Conservation (phyloP, 2,329 filamentous ascomycete species). For the Pyrenophora tritici-repentis region DNA sequence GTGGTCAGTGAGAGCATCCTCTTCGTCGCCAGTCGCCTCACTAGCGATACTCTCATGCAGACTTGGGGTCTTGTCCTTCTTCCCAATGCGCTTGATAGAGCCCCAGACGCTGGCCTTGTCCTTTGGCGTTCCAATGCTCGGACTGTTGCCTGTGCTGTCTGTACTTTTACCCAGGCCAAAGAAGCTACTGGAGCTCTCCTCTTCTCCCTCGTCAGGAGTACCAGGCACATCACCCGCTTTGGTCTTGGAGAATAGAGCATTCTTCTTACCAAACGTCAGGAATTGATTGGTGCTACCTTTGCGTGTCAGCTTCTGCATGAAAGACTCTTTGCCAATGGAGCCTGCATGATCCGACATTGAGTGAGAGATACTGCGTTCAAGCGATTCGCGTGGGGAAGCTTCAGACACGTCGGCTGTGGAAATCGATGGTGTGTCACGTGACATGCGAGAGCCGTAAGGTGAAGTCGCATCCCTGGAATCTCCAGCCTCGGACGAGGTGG, state of each 20-base stretch:
- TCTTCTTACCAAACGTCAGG: constrained; percentile 48
- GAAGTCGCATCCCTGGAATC: constrained; percentile 34
- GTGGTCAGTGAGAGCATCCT: neutral
- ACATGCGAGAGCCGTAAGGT: constrained; percentile 43
- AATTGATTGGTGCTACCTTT: constrained; percentile 56
- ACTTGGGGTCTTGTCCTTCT: constrained; percentile 53
- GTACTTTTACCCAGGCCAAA: constrained; percentile 32
- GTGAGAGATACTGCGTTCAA: constrained; percentile 48
- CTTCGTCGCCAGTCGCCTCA: constrained; percentile 46
- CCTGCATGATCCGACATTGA: constrained; percentile 42
- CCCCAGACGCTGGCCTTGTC: constrained; percentile 50
- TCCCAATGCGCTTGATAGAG: constrained; percentile 51
- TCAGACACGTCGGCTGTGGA: constrained; percentile 46
- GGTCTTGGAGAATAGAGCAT: constrained; percentile 38
- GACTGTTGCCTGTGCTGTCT: constrained; percentile 42
- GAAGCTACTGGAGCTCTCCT: constrained; percentile 33
- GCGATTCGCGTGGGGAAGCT: constrained; percentile 46
- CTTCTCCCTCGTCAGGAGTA: constrained; percentile 49
- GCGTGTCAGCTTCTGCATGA: constrained; percentile 57
- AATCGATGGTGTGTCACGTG: constrained; percentile 51
- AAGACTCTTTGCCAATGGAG: constrained; percentile 50
- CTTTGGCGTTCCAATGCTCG: constrained; percentile 46
- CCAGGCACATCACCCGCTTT: constrained; percentile 39
- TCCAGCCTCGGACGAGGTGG: constrained; percentile 34
- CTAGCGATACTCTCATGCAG: constrained; percentile 54